These are phyloP conservation scores for Nannizziopsis arthrosporioides DNA, from an alignment of 2,329 filamentous ascomycete genomes.

Conservation along the genomic window DNA sequence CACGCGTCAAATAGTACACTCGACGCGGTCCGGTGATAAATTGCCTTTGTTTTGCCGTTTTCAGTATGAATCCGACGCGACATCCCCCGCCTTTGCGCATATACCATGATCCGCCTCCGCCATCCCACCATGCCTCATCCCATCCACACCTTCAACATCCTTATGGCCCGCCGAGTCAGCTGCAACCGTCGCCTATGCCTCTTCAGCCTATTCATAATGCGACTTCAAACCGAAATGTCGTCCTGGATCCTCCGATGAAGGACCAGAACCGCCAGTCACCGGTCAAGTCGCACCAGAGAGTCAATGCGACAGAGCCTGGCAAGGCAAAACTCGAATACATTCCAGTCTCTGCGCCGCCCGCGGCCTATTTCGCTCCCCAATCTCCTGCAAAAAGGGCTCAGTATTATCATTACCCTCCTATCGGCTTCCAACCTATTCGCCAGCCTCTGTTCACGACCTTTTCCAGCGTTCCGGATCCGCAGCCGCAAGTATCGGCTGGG, in stretches of 20 bases:
- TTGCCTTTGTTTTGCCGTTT: slow-evolving; percentile 12
- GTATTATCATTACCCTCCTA: slow-evolving; percentile 22
- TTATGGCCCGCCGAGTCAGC: slow-evolving; percentile 26
- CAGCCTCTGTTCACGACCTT: slow-evolving; percentile 42
- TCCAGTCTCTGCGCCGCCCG: slow-evolving; percentile 43
- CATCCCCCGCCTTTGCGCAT: slow-evolving; percentile 43
- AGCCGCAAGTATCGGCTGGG: background rate
- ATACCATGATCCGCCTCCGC: slow-evolving; percentile 43
- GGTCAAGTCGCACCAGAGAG: slow-evolving; percentile 49
- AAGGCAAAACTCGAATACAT: slow-evolving; percentile 51
- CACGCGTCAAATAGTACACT: slow-evolving; percentile 23
- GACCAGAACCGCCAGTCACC: slow-evolving; percentile 48
- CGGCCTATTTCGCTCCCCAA: slow-evolving; percentile 33
- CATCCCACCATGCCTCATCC: slow-evolving; percentile 33
- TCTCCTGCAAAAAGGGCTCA: slow-evolving; percentile 37
- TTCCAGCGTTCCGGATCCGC: slow-evolving; percentile 27
- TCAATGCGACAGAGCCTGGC: slow-evolving; percentile 46
- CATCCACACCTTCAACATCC: slow-evolving; percentile 19
- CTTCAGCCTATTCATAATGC: slow-evolving; percentile 32
- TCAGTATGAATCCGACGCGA: slow-evolving; percentile 31
- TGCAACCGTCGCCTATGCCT: slow-evolving; percentile 44
- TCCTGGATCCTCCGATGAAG: slow-evolving; percentile 51
- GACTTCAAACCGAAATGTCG: slow-evolving; percentile 47
- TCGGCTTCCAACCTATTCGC: slow-evolving; percentile 28
- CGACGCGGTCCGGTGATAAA: slow-evolving; percentile 10